Evolutionary conservation across 495 filamentous ascomycete genomes (phyloP).

Genomic region (Eremomyces bilateralis): DNA sequence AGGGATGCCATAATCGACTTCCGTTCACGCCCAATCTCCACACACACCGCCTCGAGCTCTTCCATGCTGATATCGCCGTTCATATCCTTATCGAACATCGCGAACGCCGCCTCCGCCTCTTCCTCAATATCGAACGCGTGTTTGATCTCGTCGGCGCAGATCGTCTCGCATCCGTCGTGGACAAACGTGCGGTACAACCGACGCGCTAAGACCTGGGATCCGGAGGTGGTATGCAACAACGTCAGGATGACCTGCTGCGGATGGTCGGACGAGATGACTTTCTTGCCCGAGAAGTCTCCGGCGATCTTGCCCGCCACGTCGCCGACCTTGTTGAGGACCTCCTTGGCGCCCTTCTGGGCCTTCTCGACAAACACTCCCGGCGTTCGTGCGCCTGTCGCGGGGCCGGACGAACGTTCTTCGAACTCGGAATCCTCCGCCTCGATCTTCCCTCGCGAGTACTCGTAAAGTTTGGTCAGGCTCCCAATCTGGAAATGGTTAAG

Average conservation of each 20-base stretch:
- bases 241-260: conserved; percentile 65
- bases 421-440: conserved; percentile 51
- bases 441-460: conserved; percentile 54
- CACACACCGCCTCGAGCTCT: conserved; percentile 79
- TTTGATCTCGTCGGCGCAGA: conserved; percentile 54
- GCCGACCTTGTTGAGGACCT: conserved; percentile 59
- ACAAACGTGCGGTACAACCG: conserved; percentile 85
- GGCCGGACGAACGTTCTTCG: conserved; percentile 25
- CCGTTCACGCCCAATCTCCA: conserved; percentile 84
- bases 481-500: conserved; percentile 79
- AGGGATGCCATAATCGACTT: conserved; percentile 87
- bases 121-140: conserved; percentile 66
- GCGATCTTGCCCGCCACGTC: conserved; percentile 74
- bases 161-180: conserved; percentile 47
- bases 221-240: conserved; percentile 45
- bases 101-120: conserved; percentile 78
- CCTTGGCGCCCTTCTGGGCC: conserved; percentile 46
- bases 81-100: conserved; percentile 89
- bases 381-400: conserved; percentile 39
- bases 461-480: conserved; percentile 61
- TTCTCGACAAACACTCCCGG: conserved; percentile 40
- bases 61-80: conserved; percentile 96
- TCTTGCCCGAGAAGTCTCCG: conserved; percentile 80
- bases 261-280: conserved; percentile 51
- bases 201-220: conserved; percentile 72